These are phyloP conservation scores for Eryngium alpinum DNA, from an alignment of 140 eudicot species.

Conservation along the genomic window DNA sequence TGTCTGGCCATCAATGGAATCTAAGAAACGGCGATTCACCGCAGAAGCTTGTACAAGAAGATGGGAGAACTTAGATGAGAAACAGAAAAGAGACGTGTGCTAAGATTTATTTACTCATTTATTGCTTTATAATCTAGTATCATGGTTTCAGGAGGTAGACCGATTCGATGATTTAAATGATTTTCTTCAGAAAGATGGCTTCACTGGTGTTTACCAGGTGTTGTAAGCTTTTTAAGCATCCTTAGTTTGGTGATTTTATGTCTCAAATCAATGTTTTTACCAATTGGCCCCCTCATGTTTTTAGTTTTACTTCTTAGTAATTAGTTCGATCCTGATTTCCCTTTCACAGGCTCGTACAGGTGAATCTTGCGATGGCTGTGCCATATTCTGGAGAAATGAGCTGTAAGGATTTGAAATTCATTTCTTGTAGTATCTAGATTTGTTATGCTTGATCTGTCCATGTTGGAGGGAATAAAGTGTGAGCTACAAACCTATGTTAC, in stretches of 20 bases:
- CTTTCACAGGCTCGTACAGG: slow-evolving; percentile 69
- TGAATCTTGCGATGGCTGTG: slow-evolving; percentile 82
- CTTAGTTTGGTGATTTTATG: background rate
- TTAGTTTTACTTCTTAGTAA: background rate
- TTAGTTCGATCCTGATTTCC: slow-evolving; percentile 2
- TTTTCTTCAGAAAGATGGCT: slow-evolving; percentile 55
- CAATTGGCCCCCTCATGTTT: background rate
- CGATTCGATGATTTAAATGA: slow-evolving; percentile 57
- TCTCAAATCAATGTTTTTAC: background rate
- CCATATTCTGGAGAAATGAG: slow-evolving; percentile 71
- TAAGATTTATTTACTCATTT: background rate
- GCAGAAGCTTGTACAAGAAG: background rate
- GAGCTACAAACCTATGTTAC: no score
- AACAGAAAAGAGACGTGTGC: background rate
- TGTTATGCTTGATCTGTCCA: background rate
- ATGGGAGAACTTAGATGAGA: background rate
- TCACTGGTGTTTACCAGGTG: slow-evolving; percentile 74
- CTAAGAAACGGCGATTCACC: background rate
- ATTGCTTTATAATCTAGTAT: slow-evolving; percentile 11
- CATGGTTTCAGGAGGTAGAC: slow-evolving; percentile 71
- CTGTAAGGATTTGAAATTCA: slow-evolving; percentile 37
- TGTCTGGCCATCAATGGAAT: background rate
- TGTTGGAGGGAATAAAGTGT: no score
- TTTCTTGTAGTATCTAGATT: background rate
- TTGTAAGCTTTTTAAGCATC: background rate